phyloP scores from a whole-genome alignment of 140 eudicot genomes.

The Anethum foeniculum region DNA sequence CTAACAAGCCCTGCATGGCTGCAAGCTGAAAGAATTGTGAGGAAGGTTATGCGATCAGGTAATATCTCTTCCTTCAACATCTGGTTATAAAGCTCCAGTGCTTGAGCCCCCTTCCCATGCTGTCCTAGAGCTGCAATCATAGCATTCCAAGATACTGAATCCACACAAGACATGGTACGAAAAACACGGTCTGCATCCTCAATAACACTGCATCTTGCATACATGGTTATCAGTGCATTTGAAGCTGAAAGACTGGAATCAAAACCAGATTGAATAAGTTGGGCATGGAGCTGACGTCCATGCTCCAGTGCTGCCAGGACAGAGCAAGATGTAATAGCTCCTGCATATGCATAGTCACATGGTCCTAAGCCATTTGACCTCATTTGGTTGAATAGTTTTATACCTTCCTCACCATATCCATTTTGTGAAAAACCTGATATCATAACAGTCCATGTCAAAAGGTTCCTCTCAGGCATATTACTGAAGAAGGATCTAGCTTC shows the following conservation, averaged over 20 bases:
- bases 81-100: conserved; percentile 41
- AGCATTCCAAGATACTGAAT: conserved; percentile 81
- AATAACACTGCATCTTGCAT: conserved; percentile 60
- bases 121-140: conserved; percentile 75
- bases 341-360: conserved; percentile 64
- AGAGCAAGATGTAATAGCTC: conserved; percentile 59
- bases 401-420: conserved; percentile 55
- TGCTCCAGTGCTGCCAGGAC: conserved; percentile 59
- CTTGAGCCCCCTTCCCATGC: conserved; percentile 59
- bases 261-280: conserved; percentile 43
- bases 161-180: conserved; percentile 49
- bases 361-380: conserved; percentile 40
- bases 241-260: conserved; percentile 64
- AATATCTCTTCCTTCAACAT: conserved; percentile 46
- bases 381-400: conserved; percentile 53
- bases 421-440: conserved; percentile 60
- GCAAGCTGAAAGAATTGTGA: conserved; percentile 61
- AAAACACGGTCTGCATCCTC: conserved; percentile 35
- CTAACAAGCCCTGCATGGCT: conserved; percentile 64
- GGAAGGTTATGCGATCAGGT: conserved; percentile 65
- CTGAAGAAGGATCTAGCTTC: conserved; percentile 46
- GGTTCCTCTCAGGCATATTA: conserved; percentile 43
- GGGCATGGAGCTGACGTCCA: conserved; percentile 69
- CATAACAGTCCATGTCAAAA: conserved; percentile 61
- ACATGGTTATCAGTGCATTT: conserved; percentile 67